Evolutionary conservation across 1,284 basidiomycete genomes (phyloP).

Genomic region (Ustilago crameri): DNA sequence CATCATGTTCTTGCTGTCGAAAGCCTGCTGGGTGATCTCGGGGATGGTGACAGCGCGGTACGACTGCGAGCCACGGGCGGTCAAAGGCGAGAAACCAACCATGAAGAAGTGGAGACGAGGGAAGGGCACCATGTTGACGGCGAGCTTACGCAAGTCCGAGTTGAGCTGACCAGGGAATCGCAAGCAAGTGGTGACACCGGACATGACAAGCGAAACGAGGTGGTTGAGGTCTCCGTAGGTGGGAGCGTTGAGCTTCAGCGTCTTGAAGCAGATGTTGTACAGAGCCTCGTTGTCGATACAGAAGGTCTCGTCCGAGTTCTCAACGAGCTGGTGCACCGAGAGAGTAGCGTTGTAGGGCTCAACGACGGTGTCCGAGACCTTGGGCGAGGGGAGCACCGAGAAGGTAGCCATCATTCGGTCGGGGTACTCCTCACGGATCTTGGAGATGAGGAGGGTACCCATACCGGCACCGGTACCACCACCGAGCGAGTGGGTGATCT

Average conservation of each 20-base stretch:
- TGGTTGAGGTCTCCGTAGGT: conserved; percentile 68
- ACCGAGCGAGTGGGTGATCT: conserved; percentile 89
- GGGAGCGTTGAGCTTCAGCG: conserved; percentile 76
- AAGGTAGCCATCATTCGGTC: conserved; percentile 91
- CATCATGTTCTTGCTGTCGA: conserved; percentile 67
- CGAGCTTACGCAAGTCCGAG: conserved; percentile 91
- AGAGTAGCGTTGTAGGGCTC: conserved; percentile 94
- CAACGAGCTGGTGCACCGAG: conserved; percentile 89
- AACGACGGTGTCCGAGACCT: conserved; percentile 94
- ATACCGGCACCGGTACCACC: conserved; percentile 75
- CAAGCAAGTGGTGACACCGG: conserved; percentile 86
- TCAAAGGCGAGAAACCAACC: conserved; percentile 68
- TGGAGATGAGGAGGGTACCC: conserved; percentile 66
- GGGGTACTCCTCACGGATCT: conserved; percentile 69
- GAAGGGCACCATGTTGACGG: conserved; percentile 79
- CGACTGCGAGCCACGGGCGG: conserved; percentile 69
- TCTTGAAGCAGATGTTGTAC: conserved; percentile 84
- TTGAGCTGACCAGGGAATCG: conserved; percentile 95
- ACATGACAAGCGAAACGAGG: conserved; percentile 86
- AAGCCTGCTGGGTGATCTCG: conserved; percentile 63
- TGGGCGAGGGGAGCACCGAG: conserved; percentile 89
- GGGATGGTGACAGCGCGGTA: conserved; percentile 71
- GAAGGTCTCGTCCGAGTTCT: conserved; percentile 86
- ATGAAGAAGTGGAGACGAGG: conserved; percentile 69
- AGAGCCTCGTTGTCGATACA: conserved; percentile 95